phyloP scores from a whole-genome alignment of 2,329 filamentous ascomycete genomes.

The Xylariales sp. region DNA sequence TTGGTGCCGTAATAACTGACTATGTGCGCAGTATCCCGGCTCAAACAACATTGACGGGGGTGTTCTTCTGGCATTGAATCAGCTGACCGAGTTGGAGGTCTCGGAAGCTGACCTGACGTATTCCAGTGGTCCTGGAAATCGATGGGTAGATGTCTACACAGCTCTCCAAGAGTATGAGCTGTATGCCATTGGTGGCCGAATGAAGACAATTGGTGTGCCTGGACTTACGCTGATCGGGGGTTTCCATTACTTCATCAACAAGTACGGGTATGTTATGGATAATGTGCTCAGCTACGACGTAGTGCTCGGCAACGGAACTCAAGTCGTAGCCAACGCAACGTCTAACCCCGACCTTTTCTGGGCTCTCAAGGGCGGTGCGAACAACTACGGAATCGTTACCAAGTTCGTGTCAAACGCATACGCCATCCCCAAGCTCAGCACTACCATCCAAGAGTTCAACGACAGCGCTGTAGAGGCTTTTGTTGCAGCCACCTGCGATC shows the following conservation, averaged over 20 bases:
- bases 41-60: slow-evolving; percentile 10
- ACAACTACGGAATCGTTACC: slow-evolving; percentile 1
- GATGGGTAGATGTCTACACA: slow-evolving; percentile 8
- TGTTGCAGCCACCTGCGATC: slow-evolving; percentile 21
- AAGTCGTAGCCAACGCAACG: background rate
- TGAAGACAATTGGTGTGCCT: slow-evolving; percentile 8
- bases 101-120: background rate
- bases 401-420: background rate
- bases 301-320: background rate
- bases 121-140: slow-evolving; percentile 3
- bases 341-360: slow-evolving; percentile 1
- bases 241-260: slow-evolving; percentile 5
- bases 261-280: slow-evolving; percentile 2
- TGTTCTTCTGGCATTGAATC: slow-evolving; percentile 8
- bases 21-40: slow-evolving; percentile 23
- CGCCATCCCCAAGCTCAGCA: slow-evolving; percentile 19
- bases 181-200: slow-evolving; percentile 6
- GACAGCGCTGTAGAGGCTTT: slow-evolving; percentile 18
- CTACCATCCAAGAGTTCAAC: slow-evolving; percentile 26
- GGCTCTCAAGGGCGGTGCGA: background rate
- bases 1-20: too few species aligned
- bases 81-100: slow-evolving; percentile 5
- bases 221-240: slow-evolving; percentile 9
- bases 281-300: background rate
- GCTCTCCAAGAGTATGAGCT: slow-evolving; percentile 2